Evolutionary conservation across 768 basidiomycete species (phyloP).

Genomic region (Lactifluus pinguis): DNA sequence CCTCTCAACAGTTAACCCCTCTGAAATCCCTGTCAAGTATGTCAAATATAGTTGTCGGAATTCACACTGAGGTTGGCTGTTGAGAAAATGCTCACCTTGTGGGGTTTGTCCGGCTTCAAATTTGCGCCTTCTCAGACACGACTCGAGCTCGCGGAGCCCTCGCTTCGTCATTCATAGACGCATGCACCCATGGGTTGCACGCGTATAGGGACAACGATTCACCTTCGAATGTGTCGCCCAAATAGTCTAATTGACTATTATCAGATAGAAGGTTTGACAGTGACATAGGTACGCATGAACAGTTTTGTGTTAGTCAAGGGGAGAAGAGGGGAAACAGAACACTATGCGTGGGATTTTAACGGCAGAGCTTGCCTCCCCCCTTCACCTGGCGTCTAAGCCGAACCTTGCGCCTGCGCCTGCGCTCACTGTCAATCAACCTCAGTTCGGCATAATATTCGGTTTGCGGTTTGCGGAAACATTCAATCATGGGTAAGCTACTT

Average conservation of each 20-base stretch:
- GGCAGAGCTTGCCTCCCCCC: not conserved
- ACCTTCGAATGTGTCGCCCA: not conserved
- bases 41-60: too few species aligned
- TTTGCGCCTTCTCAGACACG: not conserved
- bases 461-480: not conserved
- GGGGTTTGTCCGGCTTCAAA: not conserved
- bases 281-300: not conserved
- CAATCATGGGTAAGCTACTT: not conserved
- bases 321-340: not conserved
- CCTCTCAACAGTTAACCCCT: too few species aligned
- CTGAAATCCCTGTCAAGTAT: too few species aligned
- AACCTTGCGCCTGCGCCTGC: not conserved
- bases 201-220: not conserved
- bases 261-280: not conserved
- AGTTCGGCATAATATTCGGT: not conserved
- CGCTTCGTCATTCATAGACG: not conserved
- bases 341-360: not conserved
- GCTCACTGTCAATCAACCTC: not conserved
- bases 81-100: too few species aligned
- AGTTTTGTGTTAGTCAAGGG: not conserved
- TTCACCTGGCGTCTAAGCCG: not conserved
- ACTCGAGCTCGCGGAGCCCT: not conserved
- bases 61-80: too few species aligned
- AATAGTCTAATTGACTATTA: not conserved
- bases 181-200: not conserved